Evolutionary conservation across 305 asterid species (phyloP).

Genomic region (Ajuga reptans): DNA sequence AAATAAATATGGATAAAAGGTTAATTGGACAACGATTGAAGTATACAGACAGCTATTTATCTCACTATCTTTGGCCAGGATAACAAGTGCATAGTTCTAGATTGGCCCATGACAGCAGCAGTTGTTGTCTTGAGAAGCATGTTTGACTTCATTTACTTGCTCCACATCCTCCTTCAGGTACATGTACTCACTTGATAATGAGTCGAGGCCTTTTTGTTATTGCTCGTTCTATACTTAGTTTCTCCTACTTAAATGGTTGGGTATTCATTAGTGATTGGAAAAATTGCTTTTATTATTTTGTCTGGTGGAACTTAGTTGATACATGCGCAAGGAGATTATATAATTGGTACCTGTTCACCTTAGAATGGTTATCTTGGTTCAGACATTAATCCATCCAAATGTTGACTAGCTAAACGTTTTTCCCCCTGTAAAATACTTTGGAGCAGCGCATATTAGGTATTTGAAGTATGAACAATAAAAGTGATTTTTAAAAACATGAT

Average conservation of each 20-base stretch:
- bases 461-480: too few relatives aligned
- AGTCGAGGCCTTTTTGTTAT: neutral
- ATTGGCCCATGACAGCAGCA: conserved; percentile 42
- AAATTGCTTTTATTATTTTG: too few relatives aligned
- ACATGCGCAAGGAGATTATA: neutral
- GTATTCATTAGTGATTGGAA: too few relatives aligned
- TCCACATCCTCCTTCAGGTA: conserved; percentile 87
- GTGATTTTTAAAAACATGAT: too few relatives aligned
- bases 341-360: neutral
- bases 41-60: neutral
- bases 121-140: conserved; percentile 53
- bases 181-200: neutral
- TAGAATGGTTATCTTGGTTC: neutral
- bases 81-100: conserved; percentile 47
- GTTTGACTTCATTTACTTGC: conserved; percentile 54
- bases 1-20: neutral
- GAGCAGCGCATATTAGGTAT: too few relatives aligned
- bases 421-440: too few relatives aligned
- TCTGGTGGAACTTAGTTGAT: neutral
- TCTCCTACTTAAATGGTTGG: too few relatives aligned
- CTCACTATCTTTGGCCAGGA: conserved; percentile 33
- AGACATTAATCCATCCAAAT: neutral
- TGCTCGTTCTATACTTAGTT: too few relatives aligned
- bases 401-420: neutral
- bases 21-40: neutral